Evolutionary conservation across 257 asterid genomes (phyloP).

Genomic region (Paraleonurus japonicus): DNA sequence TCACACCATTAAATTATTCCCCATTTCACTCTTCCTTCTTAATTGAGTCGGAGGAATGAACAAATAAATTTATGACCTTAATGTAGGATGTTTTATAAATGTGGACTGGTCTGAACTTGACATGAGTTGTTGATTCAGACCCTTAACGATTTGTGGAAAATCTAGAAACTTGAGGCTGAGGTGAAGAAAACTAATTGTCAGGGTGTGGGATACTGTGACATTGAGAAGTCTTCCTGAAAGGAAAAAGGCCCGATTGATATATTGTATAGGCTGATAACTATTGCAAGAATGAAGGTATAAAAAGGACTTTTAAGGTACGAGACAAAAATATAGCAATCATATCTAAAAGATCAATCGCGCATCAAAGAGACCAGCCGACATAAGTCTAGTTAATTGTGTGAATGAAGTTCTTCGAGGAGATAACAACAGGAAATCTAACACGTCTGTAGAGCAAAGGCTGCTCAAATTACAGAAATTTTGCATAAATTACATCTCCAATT

Average conservation of each 20-base stretch:
- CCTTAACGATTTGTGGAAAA: not conserved
- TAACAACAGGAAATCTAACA: not conserved
- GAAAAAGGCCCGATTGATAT: not conserved
- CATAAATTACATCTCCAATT: not conserved
- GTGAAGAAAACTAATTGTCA: constrained; percentile 2
- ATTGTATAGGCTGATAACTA: not conserved
- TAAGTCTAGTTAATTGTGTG: not conserved
- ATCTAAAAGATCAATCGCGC: not conserved
- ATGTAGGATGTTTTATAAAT: not conserved
- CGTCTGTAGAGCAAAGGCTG: not conserved
- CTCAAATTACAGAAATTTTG: not conserved
- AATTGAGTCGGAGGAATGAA: not conserved
- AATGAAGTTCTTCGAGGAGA: not conserved
- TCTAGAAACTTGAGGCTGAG: constrained; percentile 2
- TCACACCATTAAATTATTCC: not conserved
- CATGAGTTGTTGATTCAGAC: not conserved
- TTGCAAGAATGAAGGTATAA: not conserved
- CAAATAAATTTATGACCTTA: not conserved
- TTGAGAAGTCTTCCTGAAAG: not conserved
- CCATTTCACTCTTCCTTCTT: not conserved
- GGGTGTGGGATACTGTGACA: not conserved
- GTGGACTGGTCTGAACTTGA: not conserved
- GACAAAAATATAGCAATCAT: not conserved
- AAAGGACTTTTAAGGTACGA: not conserved
- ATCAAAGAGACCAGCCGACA: not conserved